Conservation (phyloP, 2,329 filamentous ascomycete genomes). For the Neurospora sp. region DNA sequence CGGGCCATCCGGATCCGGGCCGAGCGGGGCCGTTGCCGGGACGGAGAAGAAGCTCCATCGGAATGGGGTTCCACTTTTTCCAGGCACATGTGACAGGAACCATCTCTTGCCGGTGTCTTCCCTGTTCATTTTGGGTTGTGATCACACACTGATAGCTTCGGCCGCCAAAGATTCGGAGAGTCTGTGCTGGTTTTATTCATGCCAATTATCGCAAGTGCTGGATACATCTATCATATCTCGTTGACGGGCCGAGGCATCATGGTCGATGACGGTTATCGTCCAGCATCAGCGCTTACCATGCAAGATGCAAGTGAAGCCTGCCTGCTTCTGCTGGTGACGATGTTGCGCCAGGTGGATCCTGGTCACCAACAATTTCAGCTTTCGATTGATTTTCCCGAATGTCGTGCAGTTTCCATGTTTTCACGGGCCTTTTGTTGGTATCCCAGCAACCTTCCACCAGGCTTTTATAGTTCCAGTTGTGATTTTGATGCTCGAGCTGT, state of each 20-base stretch:
- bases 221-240: neutral
- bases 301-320: neutral
- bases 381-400: neutral
- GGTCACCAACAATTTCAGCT: neutral
- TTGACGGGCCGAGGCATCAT: neutral
- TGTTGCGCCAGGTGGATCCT: neutral
- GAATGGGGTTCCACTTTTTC: neutral
- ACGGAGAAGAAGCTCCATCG: neutral
- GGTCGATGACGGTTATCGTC: neutral
- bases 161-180: neutral
- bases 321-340: neutral
- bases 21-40: neutral
- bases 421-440: neutral
- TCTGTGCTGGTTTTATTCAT: neutral
- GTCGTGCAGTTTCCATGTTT: neutral
- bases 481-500: neutral
- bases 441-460: neutral
- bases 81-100: neutral
- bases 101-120: neutral
- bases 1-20: neutral
- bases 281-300: neutral
- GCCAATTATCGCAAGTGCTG: neutral
- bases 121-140: neutral
- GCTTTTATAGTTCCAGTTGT: neutral
- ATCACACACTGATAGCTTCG: neutral